A percentile compares a stretch with the other conserved stretches of the same genome.
Evolutionary conservation across 805 yeast genomes (phyloP).

Genomic region (Cyberlindnera euphorbiiphila): DNA sequence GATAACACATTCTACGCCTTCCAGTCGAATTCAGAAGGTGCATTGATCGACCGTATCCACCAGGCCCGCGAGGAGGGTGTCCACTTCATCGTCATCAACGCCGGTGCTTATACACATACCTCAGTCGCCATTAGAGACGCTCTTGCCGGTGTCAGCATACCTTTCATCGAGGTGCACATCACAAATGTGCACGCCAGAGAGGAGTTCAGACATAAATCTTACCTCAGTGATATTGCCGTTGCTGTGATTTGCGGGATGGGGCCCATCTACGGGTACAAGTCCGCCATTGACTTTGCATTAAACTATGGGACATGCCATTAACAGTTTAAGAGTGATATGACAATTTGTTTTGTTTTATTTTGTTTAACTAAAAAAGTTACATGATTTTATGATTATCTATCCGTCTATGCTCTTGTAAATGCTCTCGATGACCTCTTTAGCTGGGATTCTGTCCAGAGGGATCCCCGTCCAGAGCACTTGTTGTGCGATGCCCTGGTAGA

Average conservation of each 20-base stretch:
- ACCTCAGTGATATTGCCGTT: slow-evolving; percentile 44
- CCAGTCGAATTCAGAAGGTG: slow-evolving; percentile 46
- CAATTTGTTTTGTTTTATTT: not conserved
- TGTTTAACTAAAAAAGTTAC: not conserved
- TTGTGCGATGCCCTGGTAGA: slow-evolving; percentile 27
- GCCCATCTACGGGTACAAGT: slow-evolving; percentile 28
- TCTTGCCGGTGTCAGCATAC: slow-evolving; percentile 43
- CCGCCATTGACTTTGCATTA: slow-evolving; percentile 29
- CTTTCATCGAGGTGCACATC: slow-evolving; percentile 47
- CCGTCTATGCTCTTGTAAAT: slow-evolving; percentile 15
- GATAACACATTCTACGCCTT: slow-evolving; percentile 33
- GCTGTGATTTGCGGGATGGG: slow-evolving; percentile 36
- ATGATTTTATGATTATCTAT: slow-evolving; percentile 4
- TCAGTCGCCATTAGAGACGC: slow-evolving; percentile 50
- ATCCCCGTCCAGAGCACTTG: slow-evolving; percentile 26
- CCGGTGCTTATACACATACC: slow-evolving; percentile 52
- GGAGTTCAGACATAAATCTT: slow-evolving; percentile 47
- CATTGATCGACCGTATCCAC: slow-evolving; percentile 44
- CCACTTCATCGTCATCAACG: slow-evolving; percentile 45
- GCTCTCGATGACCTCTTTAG: slow-evolving; percentile 13
- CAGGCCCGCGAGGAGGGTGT: slow-evolving; percentile 35
- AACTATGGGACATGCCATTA: slow-evolving; percentile 15
- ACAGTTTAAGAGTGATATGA: not conserved
- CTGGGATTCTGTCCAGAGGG: slow-evolving; percentile 20
- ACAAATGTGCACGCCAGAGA: slow-evolving; percentile 50